Evolutionary conservation across 441 rosid species (phyloP), one percentile per base, ranked within the genome.

Genomic region (Hura crepitans): DNA sequence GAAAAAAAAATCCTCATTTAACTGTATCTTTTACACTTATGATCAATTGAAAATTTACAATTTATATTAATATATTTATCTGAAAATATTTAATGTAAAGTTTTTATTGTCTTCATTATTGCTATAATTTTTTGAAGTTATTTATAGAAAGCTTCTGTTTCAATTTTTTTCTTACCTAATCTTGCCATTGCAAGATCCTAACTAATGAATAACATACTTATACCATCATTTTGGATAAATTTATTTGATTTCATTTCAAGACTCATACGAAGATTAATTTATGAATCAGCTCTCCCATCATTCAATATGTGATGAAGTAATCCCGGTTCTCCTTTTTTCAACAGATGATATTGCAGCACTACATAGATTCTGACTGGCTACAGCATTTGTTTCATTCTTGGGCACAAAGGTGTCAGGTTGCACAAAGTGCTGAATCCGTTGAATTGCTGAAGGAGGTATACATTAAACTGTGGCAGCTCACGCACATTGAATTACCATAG

Each of bases 361-460:
- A 83, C 85, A 79, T 96, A 49, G 83, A 83, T 75, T 85, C 85
- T 33, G 82, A 84, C 55, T 96, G 99, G 98, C 72, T 87, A 53
- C 76, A 75, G 50, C 76, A 80, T 62, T 85, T 86, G 69, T 85
- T 87, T 71, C 69, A 77, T 62, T 79, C 83, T 61, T 96, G 99
- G 99, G 74, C 70, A 64, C 89, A 85, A 33, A 85, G 62, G 70
- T 93, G 96, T 81, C 86, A 85, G 59, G 80, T 70, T 71, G 95
- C 91, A 71, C 72, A 73, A 57, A 89, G 88, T 53, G 99, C 99
- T 1, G 99, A 93, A 86, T 82, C 87, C 13, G 61, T 93, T 74
- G 98, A 96, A 79, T 66, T 87, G 80, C 83, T 96, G 70, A 91
- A 85, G 72, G 98, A 96, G 96, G 99, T 96, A 79, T 18, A 56